Evolutionary conservation across 169 alveolate species (phyloP), one percentile per base, ranked within the genome.

Genomic region (Pseudocohnilembus persalinus): DNA sequence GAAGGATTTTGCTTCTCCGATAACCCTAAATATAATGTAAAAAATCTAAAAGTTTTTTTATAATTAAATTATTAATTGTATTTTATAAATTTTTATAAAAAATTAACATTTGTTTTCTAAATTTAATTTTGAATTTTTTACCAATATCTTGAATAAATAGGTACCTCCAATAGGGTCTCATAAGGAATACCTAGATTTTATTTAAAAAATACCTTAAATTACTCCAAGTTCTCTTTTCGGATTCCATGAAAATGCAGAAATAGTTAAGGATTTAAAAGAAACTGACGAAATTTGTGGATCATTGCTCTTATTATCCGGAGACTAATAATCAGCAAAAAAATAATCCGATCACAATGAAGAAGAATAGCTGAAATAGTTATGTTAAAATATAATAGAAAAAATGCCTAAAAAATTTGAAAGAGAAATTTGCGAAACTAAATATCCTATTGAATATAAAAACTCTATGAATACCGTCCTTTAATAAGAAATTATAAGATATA

Each of bases 211-310:
- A 29, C 95, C 95, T 31, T 88, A 88, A 31, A 90, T 89, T 79
- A 89, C 92, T 82, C 93, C 93, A 26, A 81, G 91, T 31, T 96
- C 94, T 25, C 83, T 94, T 16, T 94, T 92, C 74, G 97, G 97
- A 24, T 91, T 94, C 88, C 97, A 94, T 90, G 94, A 91, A 34
- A 94, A 94, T 81, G 95, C 95, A 26, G 94, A 91, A 75, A 94
- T 94, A 1, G 91, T 91, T 29, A 94, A 93, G 74, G 95, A 93
- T 24, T 85, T 90, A 49, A 83, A 88, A 65, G 95, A 94, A 79
- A 89, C 95, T 83, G 85, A 86, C 83, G 83, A 93, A 76, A 77
- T 94, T 29, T 91, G 94, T 34, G 90, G 88, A 74, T 74, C 91
- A 88, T 29, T 93, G 0, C 74, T 93, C 32, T 79, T 89, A 35